Evolutionary conservation across 1,284 basidiomycete genomes (phyloP), one percentile per base, ranked within the genome.

Genomic region (Porodaedalea pini): DNA sequence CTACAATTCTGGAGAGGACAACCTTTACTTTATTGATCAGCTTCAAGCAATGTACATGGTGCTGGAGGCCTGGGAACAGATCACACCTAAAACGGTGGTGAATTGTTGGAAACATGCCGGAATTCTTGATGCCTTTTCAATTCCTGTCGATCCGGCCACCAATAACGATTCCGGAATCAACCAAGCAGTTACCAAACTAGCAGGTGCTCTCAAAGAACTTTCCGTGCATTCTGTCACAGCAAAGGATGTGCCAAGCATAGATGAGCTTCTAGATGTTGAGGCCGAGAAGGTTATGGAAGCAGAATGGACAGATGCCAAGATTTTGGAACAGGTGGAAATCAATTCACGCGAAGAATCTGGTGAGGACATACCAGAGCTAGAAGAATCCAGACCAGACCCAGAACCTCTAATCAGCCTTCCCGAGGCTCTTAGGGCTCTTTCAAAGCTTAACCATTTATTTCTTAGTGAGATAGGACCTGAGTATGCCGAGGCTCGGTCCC

Each of bases 81-180:
- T n/a, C n/a, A n/a, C n/a, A n/a, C n/a, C n/a, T n/a, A n/a, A n/a
- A n/a, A n/a, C n/a, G n/a, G n/a, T n/a, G n/a, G n/a, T n/a, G n/a
- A n/a, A n/a, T n/a, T n/a, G n/a, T n/a, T n/a, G n/a, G n/a, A n/a
- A n/a, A n/a, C n/a, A n/a, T n/a, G n/a, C n/a, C n/a, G n/a, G n/a
- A n/a, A n/a, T n/a, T n/a, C n/a, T 39, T 17, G 37, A 39, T 11
- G 19, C 13, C 19, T 39, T 17, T 13, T 17, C 37, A 11, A 48
- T 17, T 13, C 2, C 27, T 65, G 0, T 73, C 65, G 66, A 55
- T 71, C 2, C 19, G 39, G 13, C 50, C 17, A 17, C 36, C 15
- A 48, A 48, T n/a, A 31, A 48, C 29, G 48, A 50, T 50, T 17
- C 48, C 13, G 48, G 31, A 34, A 19, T 36, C 19, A 50, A 6